These are phyloP conservation scores for Penicillium oxalicum DNA, from an alignment of 2,329 filamentous ascomycete species.

Conservation along the genomic window DNA sequence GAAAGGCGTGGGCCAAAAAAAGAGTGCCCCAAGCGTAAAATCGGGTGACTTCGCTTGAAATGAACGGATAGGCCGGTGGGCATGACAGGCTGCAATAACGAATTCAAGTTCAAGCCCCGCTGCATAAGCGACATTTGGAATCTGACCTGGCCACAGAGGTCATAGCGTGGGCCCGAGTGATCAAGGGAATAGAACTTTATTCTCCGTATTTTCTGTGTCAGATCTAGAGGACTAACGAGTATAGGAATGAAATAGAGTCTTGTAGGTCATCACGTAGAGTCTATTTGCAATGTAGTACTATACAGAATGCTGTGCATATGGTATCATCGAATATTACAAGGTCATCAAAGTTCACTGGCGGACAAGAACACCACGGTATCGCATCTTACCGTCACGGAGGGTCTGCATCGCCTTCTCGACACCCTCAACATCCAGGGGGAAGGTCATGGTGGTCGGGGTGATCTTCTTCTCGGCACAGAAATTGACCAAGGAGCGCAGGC, in stretches of 20 bases:
- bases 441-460: conserved; percentile 60
- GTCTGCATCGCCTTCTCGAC: conserved; percentile 38
- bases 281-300: not conserved
- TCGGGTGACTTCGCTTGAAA: too few species aligned
- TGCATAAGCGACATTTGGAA: too few species aligned
- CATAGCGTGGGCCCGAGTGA: too few species aligned
- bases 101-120: too few species aligned
- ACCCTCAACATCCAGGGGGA: conserved; percentile 45
- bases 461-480: conserved; percentile 59
- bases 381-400: conserved; percentile 43
- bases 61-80: too few species aligned
- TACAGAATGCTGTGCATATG: not conserved
- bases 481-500: conserved; percentile 54
- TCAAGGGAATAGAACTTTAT: too few species aligned
- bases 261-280: not conserved
- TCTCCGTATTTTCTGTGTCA: too few species aligned
- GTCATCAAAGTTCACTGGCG: conserved; percentile 4
- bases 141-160: too few species aligned
- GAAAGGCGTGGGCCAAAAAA: too few species aligned
- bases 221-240: too few species aligned
- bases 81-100: too few species aligned
- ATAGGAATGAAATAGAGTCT: not conserved
- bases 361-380: conserved; percentile 44
- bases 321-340: not conserved
- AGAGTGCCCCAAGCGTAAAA: too few species aligned